Evolutionary conservation across 148 eudicot species (phyloP).

Genomic region (Dianthus caryophyllus): DNA sequence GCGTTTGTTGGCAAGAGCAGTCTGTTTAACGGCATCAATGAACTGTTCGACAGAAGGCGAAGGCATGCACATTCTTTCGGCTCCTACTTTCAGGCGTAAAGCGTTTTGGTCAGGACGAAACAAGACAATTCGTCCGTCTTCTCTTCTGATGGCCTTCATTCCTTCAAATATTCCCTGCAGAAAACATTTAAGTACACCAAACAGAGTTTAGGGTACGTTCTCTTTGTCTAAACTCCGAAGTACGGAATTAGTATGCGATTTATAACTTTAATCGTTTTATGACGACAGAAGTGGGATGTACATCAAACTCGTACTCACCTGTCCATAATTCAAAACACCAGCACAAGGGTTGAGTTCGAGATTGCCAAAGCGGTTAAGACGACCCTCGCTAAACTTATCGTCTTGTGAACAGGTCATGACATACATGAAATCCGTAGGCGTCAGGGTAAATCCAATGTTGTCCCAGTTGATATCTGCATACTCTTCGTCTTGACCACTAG

Average conservation of each 20-base stretch:
- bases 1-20: conserved; percentile 43
- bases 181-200: background rate
- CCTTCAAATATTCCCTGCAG: conserved; percentile 44
- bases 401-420: conserved; percentile 46
- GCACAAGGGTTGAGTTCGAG: conserved; percentile 38
- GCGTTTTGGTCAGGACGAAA: conserved; percentile 47
- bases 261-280: no score
- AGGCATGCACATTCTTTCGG: conserved; percentile 55
- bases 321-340: conserved; percentile 44
- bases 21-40: conserved; percentile 41
- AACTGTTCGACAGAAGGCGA: conserved; percentile 41
- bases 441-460: conserved; percentile 57
- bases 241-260: no score
- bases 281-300: no score
- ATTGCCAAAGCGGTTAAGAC: conserved; percentile 34
- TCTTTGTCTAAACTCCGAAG: background rate
- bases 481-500: conserved; percentile 41
- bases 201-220: background rate
- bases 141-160: conserved; percentile 39
- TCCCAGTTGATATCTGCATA: conserved; percentile 60
- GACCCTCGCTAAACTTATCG: conserved; percentile 46
- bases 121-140: conserved; percentile 29
- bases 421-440: conserved; percentile 79
- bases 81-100: conserved; percentile 37
- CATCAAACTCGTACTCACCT: conserved; percentile 19